Base-by-base conservation (phyloP, 306 rosid genomes). In the Quercus wislizeni region DNA sequence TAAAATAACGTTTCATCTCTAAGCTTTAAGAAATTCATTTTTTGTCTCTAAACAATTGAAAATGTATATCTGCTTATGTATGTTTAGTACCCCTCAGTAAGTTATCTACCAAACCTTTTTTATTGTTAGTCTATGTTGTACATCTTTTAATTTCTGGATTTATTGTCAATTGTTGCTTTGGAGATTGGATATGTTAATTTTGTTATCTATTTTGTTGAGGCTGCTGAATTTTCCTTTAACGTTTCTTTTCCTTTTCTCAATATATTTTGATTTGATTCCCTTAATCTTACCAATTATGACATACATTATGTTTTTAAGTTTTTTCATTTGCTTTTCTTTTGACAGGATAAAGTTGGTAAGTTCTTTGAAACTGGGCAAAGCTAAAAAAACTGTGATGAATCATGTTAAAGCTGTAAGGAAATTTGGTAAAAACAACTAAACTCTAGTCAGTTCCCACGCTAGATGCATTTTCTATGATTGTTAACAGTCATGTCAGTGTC, bases 341-440 rank as follows among this genome's bases (percentile, higher is more conserved):
- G 52, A 76, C 96, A 94, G 98, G 98, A 94, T 86, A 94, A 92
- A 92, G 96, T 94, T 71, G 98, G 98, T 92, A 92, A 94, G 97
- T 89, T 87, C 86, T 76, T 80, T 80, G 65, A 67, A 84, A 82
- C 72, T 78, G 69, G 82, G 52, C 69, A 79, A 74, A 56, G 76
- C 13, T 83, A 61, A 76, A 78, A 78, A 78, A 74, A 63, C 56
- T 72, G 20, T 80, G 67, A 64, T 83, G 84, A 84, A 38, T 84
- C 84, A 71, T 77, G 77, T 85, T 76, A 71, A 80, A 80, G 86
- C 79, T 76, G 80, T 86, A 78, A 78, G 83, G 62, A 74, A 75
- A 79, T 65, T 85, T 81, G 85, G 84, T 80, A 74, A 62, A 80
- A 75, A 27, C 78, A 27, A 49, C 69, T 67, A 58, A 71, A 20